Base-by-base conservation (phyloP, 805 yeast genomes). In the Clavispora vitiphila region DNA sequence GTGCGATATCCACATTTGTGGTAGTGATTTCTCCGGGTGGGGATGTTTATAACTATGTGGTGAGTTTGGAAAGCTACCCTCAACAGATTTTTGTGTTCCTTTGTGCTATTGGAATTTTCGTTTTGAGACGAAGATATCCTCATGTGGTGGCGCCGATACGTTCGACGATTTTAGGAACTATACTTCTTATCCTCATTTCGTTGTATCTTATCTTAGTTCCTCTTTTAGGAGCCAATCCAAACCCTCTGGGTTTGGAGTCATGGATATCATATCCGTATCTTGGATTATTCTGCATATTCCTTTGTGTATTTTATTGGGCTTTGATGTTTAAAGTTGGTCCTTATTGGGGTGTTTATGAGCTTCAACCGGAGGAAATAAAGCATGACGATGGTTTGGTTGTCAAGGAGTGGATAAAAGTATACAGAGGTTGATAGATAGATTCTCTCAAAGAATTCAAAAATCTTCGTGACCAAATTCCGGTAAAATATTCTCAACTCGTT, bases 371-470 rank as follows among this genome's bases (percentile, higher is more conserved):
- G 37, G 69, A 66, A 3, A 51, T 61, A 4, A 60, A 54, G 18
- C 61, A 77, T 38, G 67, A 71, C 2, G 89, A 83, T 57, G 89
- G 89, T 0, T 58, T 82, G 39, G 65, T 64, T 5, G 66, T 81
- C 1, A 80, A 77, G 47, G 58, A 62, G 47, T 83, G 89, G 89
- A 62, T 58, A 10, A 77, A 73, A 41, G 52, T 57, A 4, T 38
- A 42, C 31, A 40, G 47, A 26, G 35, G 16, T 11, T 35, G 12
- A 14, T 18, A 18, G 21, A 8, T 16, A 16, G 34, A 30, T 16
- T 16, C 1, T 6, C 18, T 30, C 3, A 12, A 4, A 19, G 14
- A 32, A 19, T 4, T 32, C 19, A 32, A 8, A 20, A 14, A 10
- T 32, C 35, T 32, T 32, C 12, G 16, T 19, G 16, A 1, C 11